These are phyloP conservation scores for Acanthamoeba sp. DNA, from an alignment of 208 protist species.

Conservation along the genomic window DNA sequence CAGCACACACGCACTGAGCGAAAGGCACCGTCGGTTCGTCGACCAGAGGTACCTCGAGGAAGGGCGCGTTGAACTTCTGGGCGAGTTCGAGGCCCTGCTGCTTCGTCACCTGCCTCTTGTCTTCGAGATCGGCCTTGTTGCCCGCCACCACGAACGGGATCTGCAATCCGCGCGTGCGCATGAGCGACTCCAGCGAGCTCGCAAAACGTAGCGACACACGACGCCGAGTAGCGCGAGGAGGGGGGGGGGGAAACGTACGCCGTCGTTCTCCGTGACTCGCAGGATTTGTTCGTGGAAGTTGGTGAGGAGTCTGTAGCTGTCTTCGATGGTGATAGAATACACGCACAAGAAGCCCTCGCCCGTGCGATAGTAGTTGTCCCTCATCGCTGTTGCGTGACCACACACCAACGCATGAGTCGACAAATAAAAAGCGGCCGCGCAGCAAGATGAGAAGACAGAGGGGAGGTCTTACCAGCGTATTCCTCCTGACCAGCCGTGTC, in stretches of 20 bases:
- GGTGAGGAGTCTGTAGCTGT: constrained; percentile 55
- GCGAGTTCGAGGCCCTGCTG: constrained; percentile 87
- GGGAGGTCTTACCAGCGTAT: neutral
- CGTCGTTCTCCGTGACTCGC: constrained; percentile 63
- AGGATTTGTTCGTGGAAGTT: constrained; percentile 74
- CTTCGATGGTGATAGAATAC: constrained; percentile 71
- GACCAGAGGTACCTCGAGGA: constrained; percentile 74
- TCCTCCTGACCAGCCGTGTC: constrained; percentile 66
- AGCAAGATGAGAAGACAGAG: neutral
- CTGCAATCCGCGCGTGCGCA: neutral
- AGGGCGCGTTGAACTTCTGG: constrained; percentile 80
- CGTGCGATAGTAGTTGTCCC: constrained; percentile 72
- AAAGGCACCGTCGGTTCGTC: neutral
- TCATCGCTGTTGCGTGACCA: neutral
- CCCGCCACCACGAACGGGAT: constrained; percentile 88
- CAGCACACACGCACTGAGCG: neutral
- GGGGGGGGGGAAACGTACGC: neutral
- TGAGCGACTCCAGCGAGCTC: neutral
- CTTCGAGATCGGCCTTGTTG: constrained; percentile 89
- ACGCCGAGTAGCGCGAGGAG: no score
- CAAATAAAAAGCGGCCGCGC: neutral
- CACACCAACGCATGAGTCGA: neutral
- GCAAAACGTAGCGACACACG: neutral
- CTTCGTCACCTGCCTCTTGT: constrained; percentile 85
- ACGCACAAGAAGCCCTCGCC: constrained; percentile 71